A percentile compares a stretch with the other conserved stretches of the same genome.
These are phyloP conservation scores for Azolla pinnata DNA, from an alignment of 75 land plant genomes.

Conservation along the genomic window DNA sequence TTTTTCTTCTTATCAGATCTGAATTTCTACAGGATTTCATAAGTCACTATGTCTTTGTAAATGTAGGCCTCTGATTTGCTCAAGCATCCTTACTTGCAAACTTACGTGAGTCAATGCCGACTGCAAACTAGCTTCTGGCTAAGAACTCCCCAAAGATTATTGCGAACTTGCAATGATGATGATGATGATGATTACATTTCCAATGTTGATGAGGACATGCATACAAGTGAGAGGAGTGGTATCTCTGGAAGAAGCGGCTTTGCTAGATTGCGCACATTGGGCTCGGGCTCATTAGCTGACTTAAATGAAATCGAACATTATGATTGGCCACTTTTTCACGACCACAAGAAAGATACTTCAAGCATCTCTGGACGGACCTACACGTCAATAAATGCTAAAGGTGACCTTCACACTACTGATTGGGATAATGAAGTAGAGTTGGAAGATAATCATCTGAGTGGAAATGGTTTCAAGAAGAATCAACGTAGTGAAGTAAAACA, in stretches of 20 bases:
- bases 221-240: conserved; percentile 5
- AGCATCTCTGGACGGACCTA: neutral
- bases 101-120: conserved; percentile 46
- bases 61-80: conserved; percentile 74
- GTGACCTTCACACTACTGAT: neutral
- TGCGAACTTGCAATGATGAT: neutral
- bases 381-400: neutral
- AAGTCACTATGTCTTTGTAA: neutral
- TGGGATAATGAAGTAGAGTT: neutral
- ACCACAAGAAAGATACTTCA: neutral
- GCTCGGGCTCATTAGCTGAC: neutral
- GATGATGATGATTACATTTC: conserved; percentile 8
- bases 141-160: neutral
- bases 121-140: conserved; percentile 16
- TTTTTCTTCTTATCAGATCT: neutral
- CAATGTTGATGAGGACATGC: neutral
- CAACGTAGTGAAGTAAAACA: no score
- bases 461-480: no score
- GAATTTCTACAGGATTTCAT: neutral
- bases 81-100: conserved; percentile 80
- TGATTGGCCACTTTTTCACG: conserved; percentile 5
- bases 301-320: neutral
- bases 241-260: conserved; percentile 2
- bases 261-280: conserved; percentile 2
- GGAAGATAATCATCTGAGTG: no score